A percentile compares a stretch with the other conserved stretches of the same genome.
Conservation (phyloP, 306 rosid species). For the Abrus precatorius region DNA sequence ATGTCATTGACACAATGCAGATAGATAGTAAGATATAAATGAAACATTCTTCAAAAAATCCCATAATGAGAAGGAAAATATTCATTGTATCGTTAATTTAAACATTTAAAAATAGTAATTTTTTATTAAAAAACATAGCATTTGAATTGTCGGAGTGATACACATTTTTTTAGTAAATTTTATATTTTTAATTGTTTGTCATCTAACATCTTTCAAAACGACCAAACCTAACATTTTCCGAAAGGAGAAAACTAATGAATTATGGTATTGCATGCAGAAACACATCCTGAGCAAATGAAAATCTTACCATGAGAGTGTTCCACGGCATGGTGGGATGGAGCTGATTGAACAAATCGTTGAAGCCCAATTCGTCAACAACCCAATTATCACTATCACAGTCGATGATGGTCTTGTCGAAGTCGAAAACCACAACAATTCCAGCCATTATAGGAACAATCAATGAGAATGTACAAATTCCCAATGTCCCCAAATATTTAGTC, state of each 20-base stretch:
- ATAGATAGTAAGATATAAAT: background rate
- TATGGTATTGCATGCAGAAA: too few species aligned
- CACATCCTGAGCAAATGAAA: background rate
- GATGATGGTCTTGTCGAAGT: slow-evolving; percentile 83
- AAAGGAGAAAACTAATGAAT: too few species aligned
- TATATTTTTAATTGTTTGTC: too few species aligned
- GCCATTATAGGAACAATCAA: slow-evolving; percentile 54
- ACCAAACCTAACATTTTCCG: too few species aligned
- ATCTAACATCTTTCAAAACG: too few species aligned
- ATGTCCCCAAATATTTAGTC: background rate
- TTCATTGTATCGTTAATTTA: too few species aligned
- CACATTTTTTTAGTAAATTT: too few species aligned
- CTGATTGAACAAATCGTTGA: slow-evolving; percentile 64
- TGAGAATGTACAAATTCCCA: background rate
- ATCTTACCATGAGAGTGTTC: slow-evolving; percentile 77
- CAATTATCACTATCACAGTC: slow-evolving; percentile 84
- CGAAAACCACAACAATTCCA: slow-evolving; percentile 65
- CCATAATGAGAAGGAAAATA: too few species aligned
- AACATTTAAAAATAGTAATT: too few species aligned
- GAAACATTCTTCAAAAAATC: background rate
- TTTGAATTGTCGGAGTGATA: too few species aligned
- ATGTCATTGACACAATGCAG: background rate
- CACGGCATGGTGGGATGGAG: slow-evolving; percentile 78
- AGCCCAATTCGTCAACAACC: slow-evolving; percentile 77
- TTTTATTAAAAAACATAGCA: too few species aligned